These are phyloP conservation scores for Sporothrix luriei DNA, from an alignment of 2,329 filamentous ascomycete species.

Conservation along the genomic window DNA sequence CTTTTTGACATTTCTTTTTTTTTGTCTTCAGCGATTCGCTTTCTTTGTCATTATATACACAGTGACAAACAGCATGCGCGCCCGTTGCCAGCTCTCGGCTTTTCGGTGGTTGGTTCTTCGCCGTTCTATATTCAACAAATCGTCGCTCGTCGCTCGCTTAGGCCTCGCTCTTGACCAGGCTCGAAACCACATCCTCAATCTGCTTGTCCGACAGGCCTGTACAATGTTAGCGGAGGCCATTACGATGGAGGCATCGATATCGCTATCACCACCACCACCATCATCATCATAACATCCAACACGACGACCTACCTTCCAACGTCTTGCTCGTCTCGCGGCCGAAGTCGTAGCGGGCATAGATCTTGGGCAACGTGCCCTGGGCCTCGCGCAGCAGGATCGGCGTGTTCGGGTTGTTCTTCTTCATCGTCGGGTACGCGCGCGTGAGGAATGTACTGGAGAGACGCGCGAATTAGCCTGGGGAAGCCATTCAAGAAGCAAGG, in stretches of 20 bases:
- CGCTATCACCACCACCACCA: background rate
- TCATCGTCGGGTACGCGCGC: slow-evolving; percentile 95
- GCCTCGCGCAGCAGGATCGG: slow-evolving; percentile 97
- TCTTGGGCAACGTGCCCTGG: slow-evolving; percentile 75
- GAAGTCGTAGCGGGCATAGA: slow-evolving; percentile 85
- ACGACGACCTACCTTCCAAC: slow-evolving; percentile 51
- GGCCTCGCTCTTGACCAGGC: slow-evolving; percentile 53
- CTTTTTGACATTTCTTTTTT: background rate
- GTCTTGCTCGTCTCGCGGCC: slow-evolving; percentile 61
- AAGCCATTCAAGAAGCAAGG: background rate
- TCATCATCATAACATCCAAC: background rate
- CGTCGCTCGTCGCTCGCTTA: slow-evolving; percentile 26
- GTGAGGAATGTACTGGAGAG: slow-evolving; percentile 79
- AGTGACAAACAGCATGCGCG: background rate
- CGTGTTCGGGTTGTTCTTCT: slow-evolving; percentile 94
- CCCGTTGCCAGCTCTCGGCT: background rate
- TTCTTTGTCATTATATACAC: slow-evolving; percentile 27
- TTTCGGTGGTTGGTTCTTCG: background rate
- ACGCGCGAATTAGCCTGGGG: slow-evolving; percentile 8
- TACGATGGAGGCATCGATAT: background rate
- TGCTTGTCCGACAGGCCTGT: slow-evolving; percentile 59
- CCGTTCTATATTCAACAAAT: background rate
- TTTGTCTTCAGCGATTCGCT: slow-evolving; percentile 3
- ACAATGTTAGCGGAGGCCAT: background rate
- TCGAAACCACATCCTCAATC: slow-evolving; percentile 61